A percentile compares a stretch with the other conserved stretches of the same genome.
These are phyloP conservation scores for Neurospora crassa DNA, from an alignment of 2,329 filamentous ascomycete genomes.

Conservation along the genomic window DNA sequence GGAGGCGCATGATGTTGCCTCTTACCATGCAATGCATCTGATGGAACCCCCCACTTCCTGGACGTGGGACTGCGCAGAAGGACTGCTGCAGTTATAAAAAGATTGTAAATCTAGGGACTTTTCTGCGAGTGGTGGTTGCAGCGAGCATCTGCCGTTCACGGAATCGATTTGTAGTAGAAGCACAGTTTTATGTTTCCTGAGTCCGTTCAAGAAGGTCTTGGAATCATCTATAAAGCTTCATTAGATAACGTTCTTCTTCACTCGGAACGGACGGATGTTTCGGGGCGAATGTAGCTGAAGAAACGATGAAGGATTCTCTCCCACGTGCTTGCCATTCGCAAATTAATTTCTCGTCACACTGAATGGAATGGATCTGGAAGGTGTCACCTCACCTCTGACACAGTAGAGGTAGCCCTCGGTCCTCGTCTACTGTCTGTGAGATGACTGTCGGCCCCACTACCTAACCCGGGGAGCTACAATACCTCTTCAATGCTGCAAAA, in stretches of 20 bases:
- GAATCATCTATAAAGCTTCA: background rate
- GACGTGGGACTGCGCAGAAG: background rate
- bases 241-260: background rate
- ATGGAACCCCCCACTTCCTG: background rate
- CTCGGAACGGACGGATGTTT: background rate
- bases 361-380: background rate
- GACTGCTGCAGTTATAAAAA: background rate
- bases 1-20: background rate
- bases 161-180: background rate
- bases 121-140: background rate
- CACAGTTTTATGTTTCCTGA: background rate
- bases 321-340: background rate
- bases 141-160: background rate
- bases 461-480: background rate
- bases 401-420: background rate
- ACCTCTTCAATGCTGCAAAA: background rate
- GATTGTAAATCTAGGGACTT: background rate
- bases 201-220: background rate
- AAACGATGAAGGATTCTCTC: background rate
- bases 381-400: background rate
- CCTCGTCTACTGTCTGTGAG: background rate
- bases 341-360: background rate
- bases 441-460: background rate
- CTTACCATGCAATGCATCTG: background rate
- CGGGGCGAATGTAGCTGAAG: background rate